Base-by-base conservation (phyloP, 306 rosid genomes). In the Coriaria nepalensis region DNA sequence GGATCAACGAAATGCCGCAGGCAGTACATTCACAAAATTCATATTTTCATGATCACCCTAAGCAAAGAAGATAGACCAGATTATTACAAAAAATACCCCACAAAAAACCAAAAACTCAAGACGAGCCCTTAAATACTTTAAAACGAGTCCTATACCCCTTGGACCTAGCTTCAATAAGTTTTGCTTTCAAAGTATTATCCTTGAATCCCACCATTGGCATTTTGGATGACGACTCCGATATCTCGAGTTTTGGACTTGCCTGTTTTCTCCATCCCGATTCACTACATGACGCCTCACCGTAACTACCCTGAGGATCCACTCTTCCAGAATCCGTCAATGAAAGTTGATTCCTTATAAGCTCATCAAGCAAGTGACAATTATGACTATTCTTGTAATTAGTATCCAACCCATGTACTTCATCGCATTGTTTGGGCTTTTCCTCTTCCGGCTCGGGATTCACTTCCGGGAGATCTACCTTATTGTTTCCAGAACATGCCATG, bases 151-250 rank as follows among this genome's bases (percentile, higher is more conserved):
- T 60, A 54, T 73, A 81, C 9, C 93, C 95, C 62, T 78, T 90
- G 8, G 93, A 71, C 72, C 98, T 79, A 63, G 95, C 98, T 72
- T 90, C 98, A 6, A 85, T 75, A 63, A 90, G 98, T 75, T 90
- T 90, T 4, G 95, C 94, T 59, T 82, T 82, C 66, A 90, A 73
- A 29, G 83, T 75, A 39, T 79, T 81, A 47, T 82, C 94, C 79
- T 65, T 90, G 33, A 64, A 42, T 36, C 82, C 83, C 4, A 20
- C 29, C 29, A 63, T 39, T 52, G 75, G 70, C 56, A 66, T n/a
- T 69, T 81, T 84, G 8, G 80, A 52, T 46, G 62, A 66, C 13
- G 79, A 40, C 57, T 81, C 86, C 0, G 82, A 61, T 13, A 54
- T 54, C 50, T 74, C 90, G 34, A 12, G 64, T 43, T 66, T 78